Evolutionary conservation across 2,329 filamentous ascomycete genomes (phyloP), one percentile per base, ranked within the genome.

Genomic region (Leptographium flavum): DNA sequence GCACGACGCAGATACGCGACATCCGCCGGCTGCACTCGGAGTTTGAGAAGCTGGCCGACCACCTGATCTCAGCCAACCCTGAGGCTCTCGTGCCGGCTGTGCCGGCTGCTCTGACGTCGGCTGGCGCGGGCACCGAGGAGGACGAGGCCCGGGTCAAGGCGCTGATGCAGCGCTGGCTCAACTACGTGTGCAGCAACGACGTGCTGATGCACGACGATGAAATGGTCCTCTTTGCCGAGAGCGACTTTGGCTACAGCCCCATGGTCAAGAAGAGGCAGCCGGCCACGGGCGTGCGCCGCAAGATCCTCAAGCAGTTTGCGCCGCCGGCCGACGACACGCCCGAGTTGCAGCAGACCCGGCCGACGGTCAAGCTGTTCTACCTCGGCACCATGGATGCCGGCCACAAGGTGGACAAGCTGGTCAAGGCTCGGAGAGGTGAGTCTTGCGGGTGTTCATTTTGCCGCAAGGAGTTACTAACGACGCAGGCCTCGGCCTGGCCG

Each of bases 201-300:
- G 80, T 93, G 1, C 74, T 98, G 8, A 94, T 94, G 70, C 79
- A 83, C 50, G 92, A 98, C 59, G 90, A 96, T 50, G 92, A 98
- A 65, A 90, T 96, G 79, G 79, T 95, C 5, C 80, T 96, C 49
- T 98, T 98, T 56, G 87, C 98, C n/a, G 92, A 98, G 65, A 94
- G 87, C 59, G 92, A 98, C 61, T 96, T 95, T 61, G 92, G 92
- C 35, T 98, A 98, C 63, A 95, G 87, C 57, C 92, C 92, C 1
- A 83, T 96, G 57, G 81, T 95, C 39, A 82, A 90, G 62, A 87
- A 87, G 73, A 94, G 93, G 69, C 92, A 98, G 63, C 92, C 92
- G 21, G 92, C 92, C 9, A 98, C 92, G 2, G 92, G 92, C 37
- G 87, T 98, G 54, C 79, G 92, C 51, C 77, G 92, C 58, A 95